Conservation (phyloP, 2,329 filamentous ascomycete species). For the Aspergillus alliaceus region DNA sequence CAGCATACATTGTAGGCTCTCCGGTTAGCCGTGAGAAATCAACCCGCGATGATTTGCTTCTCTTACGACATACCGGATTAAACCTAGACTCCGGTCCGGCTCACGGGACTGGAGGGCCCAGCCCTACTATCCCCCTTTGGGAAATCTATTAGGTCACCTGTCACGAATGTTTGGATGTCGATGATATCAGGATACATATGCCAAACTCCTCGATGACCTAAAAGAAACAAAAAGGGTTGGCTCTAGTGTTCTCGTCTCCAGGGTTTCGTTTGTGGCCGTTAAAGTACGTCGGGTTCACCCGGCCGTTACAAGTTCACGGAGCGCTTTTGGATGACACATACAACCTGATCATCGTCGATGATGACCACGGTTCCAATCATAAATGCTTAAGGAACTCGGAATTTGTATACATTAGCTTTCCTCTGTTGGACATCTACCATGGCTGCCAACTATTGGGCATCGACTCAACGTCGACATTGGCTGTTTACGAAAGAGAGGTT, state of each 20-base stretch:
- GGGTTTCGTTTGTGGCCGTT: neutral
- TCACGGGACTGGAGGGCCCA: conserved; percentile 30
- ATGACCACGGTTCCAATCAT: conserved; percentile 10
- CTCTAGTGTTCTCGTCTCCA: neutral
- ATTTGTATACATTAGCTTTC: neutral
- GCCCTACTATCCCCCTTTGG: conserved; percentile 34
- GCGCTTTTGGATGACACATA: neutral
- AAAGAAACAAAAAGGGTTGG: no score
- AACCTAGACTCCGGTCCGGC: conserved; percentile 22
- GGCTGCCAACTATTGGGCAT: conserved; percentile 97
- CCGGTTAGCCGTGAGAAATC: conserved; percentile 33
- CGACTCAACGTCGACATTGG: conserved; percentile 88
- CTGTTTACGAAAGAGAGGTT: conserved; percentile 83
- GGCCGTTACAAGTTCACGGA: neutral
- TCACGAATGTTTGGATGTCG: neutral
- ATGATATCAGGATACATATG: neutral
- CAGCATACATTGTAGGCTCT: conserved; percentile 9
- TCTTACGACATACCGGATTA: conserved; percentile 28
- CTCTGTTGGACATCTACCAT: conserved; percentile 48
- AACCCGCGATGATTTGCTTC: conserved; percentile 34
- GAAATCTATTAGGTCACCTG: conserved; percentile 8
- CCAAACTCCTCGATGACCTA: neutral
- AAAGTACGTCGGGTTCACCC: neutral
- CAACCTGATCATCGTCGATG: neutral
- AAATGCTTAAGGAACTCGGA: neutral